A percentile compares a stretch with the other conserved stretches of the same genome.
These are phyloP conservation scores for Corymbia maculata DNA, from an alignment of 345 rosid genomes.

Conservation along the genomic window DNA sequence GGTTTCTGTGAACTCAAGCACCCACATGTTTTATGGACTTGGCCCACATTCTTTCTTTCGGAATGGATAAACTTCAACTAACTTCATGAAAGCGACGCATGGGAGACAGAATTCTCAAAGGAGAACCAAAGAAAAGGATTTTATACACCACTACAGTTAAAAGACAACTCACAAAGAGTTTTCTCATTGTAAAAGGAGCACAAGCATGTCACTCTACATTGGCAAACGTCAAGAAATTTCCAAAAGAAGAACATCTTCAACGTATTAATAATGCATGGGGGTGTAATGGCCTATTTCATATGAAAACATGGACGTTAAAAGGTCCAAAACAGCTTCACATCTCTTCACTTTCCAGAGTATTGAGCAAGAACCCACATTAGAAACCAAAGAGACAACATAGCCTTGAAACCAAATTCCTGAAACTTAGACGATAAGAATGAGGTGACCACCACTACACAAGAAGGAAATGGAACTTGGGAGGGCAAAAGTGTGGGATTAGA, in stretches of 20 bases:
- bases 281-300: neutral
- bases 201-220: neutral
- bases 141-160: neutral
- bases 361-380: neutral
- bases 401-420: neutral
- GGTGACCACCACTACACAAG: neutral
- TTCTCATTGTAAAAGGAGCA: neutral
- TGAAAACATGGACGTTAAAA: neutral
- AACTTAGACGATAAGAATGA: neutral
- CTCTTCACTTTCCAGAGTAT: neutral
- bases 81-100: neutral
- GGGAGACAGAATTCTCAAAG: neutral
- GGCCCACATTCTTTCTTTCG: neutral
- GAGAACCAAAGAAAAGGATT: neutral
- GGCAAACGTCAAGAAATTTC: neutral
- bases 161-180: neutral
- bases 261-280: neutral
- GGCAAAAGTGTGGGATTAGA: neutral
- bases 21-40: neutral
- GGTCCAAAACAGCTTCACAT: neutral
- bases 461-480: neutral
- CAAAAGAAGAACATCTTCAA: neutral
- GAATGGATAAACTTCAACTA: neutral
- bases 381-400: neutral
- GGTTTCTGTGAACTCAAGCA: neutral